Base-by-base conservation (phyloP, 2,329 filamentous ascomycete species). In the Cladosporium colombiae region DNA sequence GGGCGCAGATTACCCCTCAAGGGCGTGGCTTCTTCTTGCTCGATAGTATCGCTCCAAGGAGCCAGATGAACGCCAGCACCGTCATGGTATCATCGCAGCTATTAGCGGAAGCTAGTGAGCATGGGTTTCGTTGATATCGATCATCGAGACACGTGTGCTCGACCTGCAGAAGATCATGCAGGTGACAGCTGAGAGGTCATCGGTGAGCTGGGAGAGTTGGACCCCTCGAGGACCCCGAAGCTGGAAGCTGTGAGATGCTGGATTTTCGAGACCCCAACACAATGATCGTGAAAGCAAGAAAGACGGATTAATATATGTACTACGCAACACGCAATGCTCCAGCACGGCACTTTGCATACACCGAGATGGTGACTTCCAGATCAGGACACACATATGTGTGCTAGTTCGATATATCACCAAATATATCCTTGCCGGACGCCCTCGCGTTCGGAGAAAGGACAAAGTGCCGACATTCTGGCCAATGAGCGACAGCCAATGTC, bases 371-470 rank as follows among this genome's bases (percentile, higher is more conserved):
- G 37, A 59, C 18, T 29, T 59, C 56, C 56, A 29, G 14, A 46
- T 59, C 23, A n/a, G 25, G 56, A 37, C 56, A 27, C 6, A 29
- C 56, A 59, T 59, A 21, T 21, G n/a, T 46, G 8, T 23, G 33
- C 33, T 46, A 59, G 56, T 5, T 14, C 23, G 23, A 59, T 59
- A 59, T 59, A 59, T 25, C 31, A 11, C 61, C 61, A 44, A 63
- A 63, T 46, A 63, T 63, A 63, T 56, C 61, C 49, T 35, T 63
- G 50, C 61, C 61, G 61, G 50, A 63, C 35, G 50, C 50, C 49
- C 8, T 46, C 35, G 29, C 49, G 44, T 50, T 62, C 59, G 59
- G 59, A 62, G 59, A 62, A 62, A 62, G 59, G n/a, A 8, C 50
- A 31, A 62, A 37, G 44, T 62, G 59, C 59, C 61, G 61, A 37